phyloP scores from a whole-genome alignment of 2,329 filamentous ascomycete species.

The Fusarium pininemorale region DNA sequence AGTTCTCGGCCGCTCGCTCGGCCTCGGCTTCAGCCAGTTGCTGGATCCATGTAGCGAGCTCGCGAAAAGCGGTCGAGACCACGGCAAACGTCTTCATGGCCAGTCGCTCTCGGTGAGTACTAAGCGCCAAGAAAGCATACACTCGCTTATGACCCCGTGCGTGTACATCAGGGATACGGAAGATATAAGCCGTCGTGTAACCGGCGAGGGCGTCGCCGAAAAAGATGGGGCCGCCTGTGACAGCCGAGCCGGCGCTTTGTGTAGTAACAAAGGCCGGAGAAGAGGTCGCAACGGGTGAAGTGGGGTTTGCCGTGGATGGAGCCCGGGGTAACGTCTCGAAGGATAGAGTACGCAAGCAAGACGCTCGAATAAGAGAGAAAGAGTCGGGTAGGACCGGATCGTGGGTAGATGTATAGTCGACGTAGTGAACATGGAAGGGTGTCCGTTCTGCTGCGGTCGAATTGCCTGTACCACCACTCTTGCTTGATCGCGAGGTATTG shows the following conservation, averaged over 20 bases:
- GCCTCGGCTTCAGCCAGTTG: conserved; percentile 70
- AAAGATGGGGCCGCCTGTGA: conserved; percentile 73
- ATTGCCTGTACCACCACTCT: conserved; percentile 54
- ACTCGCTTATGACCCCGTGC: conserved; percentile 74
- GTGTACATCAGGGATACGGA: conserved; percentile 73
- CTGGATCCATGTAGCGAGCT: conserved; percentile 73
- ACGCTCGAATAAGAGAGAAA: conserved; percentile 73
- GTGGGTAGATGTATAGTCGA: conserved; percentile 75
- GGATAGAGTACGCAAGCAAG: conserved; percentile 72
- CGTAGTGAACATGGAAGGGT: conserved; percentile 68
- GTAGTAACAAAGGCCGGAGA: conserved; percentile 64
- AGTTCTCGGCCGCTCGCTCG: conserved; percentile 61
- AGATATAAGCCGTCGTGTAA: conserved; percentile 76
- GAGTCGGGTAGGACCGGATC: conserved; percentile 69
- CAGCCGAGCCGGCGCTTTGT: conserved; percentile 62
- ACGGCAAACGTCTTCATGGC: conserved; percentile 74
- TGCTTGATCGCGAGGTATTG: conserved; percentile 62
- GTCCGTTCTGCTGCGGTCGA: conserved; percentile 58
- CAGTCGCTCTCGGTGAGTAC: conserved; percentile 70
- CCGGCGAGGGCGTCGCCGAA: conserved; percentile 72
- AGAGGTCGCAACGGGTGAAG: conserved; percentile 48
- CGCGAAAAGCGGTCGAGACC: conserved; percentile 69
- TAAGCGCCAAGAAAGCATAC: conserved; percentile 73
- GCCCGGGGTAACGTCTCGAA: conserved; percentile 71
- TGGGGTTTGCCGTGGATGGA: conserved; percentile 54